phyloP scores from a whole-genome alignment of 108 stramenopile species.

The Cyclostephanos tholiformis region DNA sequence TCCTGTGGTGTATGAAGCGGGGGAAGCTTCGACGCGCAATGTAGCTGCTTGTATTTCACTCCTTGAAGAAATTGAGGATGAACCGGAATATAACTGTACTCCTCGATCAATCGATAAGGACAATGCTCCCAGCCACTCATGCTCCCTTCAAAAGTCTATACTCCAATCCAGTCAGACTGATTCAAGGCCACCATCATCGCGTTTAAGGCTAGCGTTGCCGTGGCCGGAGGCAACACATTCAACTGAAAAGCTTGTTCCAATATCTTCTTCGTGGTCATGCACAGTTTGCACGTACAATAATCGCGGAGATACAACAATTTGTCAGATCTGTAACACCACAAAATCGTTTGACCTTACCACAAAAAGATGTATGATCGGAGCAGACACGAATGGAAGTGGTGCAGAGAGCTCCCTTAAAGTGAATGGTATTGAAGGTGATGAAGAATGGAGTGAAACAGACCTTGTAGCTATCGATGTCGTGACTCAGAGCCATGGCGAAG shows the following conservation, averaged over 20 bases:
- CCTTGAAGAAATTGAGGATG: conserved; percentile 24
- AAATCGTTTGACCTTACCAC: background rate
- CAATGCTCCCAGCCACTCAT: background rate
- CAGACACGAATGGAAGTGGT: background rate
- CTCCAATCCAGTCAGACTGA: no score
- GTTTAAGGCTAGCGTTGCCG: no score
- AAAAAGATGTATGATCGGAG: background rate
- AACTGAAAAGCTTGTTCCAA: background rate
- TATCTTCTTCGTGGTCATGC: background rate
- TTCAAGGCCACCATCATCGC: no score
- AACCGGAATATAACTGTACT: background rate
- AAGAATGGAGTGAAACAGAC: conserved; percentile 13
- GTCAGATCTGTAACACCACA: conserved; percentile 20
- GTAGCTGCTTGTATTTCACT: conserved; percentile 30
- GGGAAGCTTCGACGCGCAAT: conserved; percentile 9
- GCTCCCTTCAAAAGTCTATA: no score
- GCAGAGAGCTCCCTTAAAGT: background rate
- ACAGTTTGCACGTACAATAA: conserved; percentile 24
- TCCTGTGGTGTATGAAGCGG: background rate
- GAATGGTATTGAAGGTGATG: conserved; percentile 12
- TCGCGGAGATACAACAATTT: background rate
- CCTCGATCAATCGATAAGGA: background rate
- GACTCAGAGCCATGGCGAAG: conserved; percentile 11
- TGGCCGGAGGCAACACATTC: no score
- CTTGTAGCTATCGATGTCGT: conserved; percentile 15